phyloP scores from a whole-genome alignment of 2,329 filamentous ascomycete genomes.

The Colletotrichum cereale region DNA sequence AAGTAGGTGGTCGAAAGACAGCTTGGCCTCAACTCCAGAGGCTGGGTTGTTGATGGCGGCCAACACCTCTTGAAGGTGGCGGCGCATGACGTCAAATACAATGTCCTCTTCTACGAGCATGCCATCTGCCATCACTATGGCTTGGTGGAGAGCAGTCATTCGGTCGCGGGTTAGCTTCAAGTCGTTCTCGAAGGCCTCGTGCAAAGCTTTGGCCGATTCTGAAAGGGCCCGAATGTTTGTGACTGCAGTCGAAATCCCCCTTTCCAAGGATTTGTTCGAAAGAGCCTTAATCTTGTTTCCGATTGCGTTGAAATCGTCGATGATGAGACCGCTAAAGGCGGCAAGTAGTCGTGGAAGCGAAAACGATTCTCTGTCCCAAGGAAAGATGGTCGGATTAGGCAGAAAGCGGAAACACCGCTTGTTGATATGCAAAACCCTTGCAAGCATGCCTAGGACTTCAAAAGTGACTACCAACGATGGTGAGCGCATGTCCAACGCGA shows the following conservation, averaged over 20 bases:
- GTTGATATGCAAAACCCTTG: slow-evolving; percentile 50
- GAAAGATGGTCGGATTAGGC: slow-evolving; percentile 61
- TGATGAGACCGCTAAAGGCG: slow-evolving; percentile 51
- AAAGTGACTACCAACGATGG: slow-evolving; percentile 47
- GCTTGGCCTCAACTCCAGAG: not conserved
- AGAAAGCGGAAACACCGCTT: slow-evolving; percentile 55
- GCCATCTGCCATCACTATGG: slow-evolving; percentile 29
- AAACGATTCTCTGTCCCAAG: slow-evolving; percentile 66
- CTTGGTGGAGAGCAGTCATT: not conserved
- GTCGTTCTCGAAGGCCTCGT: not conserved
- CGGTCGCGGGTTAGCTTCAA: not conserved
- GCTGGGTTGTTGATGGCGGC: slow-evolving; percentile 56
- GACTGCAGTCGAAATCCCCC: slow-evolving; percentile 14
- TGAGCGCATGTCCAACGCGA: not conserved
- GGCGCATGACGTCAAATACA: slow-evolving; percentile 61
- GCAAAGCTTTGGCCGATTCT: not conserved
- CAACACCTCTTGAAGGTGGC: slow-evolving; percentile 63
- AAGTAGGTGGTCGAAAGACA: not conserved
- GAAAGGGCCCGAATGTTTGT: not conserved
- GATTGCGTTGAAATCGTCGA: slow-evolving; percentile 36
- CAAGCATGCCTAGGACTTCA: slow-evolving; percentile 57
- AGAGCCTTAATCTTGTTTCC: slow-evolving; percentile 21
- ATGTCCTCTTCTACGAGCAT: slow-evolving; percentile 45
- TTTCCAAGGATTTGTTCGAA: slow-evolving; percentile 41
- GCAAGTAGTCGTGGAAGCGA: slow-evolving; percentile 57